Conservation (phyloP, 164 flowering plant species). For the Vitis cinerea region DNA sequence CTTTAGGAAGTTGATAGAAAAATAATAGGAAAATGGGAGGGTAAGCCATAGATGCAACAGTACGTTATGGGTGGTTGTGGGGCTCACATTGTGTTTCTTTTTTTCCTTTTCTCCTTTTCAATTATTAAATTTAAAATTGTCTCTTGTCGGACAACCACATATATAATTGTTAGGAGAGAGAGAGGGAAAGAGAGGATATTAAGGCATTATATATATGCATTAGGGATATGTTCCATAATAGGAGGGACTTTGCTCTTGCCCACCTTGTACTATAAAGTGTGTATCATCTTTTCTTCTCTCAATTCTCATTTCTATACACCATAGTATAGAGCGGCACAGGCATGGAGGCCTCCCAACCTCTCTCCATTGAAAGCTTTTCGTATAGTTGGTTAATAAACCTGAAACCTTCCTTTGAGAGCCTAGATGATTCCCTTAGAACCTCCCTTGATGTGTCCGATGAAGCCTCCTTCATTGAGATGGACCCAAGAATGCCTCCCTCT, state of each 20-base stretch:
- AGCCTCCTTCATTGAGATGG: slow-evolving; percentile 78
- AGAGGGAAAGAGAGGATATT: slow-evolving; percentile 15
- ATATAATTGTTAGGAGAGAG: slow-evolving; percentile 17
- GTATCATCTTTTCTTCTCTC: slow-evolving; percentile 5
- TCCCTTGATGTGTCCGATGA: slow-evolving; percentile 43
- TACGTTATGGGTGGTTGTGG: slow-evolving; percentile 25
- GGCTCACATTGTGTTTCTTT: slow-evolving; percentile 30
- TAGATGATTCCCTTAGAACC: slow-evolving; percentile 37
- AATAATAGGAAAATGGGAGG: slow-evolving; percentile 9
- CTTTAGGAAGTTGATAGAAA: slow-evolving; percentile 16
- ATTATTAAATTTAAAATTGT: slow-evolving; percentile 28
- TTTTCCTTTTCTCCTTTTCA: slow-evolving; percentile 19
- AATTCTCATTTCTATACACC: neutral
- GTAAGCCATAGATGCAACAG: slow-evolving; percentile 24
- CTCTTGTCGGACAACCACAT: slow-evolving; percentile 40
- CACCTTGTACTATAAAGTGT: slow-evolving; percentile 2
- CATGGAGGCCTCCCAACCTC: slow-evolving; percentile 61
- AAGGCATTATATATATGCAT: slow-evolving; percentile 13
- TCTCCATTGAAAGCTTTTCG: slow-evolving; percentile 84
- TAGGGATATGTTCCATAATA: slow-evolving; percentile 2
- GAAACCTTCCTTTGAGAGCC: slow-evolving; percentile 50
- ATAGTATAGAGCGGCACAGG: slow-evolving; percentile 12
- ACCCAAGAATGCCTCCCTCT: slow-evolving; percentile 68
- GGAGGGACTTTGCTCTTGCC: slow-evolving; percentile 8
- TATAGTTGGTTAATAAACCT: slow-evolving; percentile 78